phyloP scores from a whole-genome alignment of 179 eudicot species.

The Silene noctiflora region DNA sequence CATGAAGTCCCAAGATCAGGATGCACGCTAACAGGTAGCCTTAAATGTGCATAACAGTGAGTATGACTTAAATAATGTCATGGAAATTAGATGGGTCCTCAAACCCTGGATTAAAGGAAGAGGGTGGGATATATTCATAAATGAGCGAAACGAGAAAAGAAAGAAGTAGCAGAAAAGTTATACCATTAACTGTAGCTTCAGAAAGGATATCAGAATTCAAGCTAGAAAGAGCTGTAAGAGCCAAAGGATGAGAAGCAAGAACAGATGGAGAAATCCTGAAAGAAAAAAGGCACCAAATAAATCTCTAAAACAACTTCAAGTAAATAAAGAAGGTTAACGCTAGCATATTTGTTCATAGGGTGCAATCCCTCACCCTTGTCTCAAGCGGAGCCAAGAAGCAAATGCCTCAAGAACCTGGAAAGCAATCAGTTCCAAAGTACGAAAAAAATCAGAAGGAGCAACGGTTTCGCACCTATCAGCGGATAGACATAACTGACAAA shows the following conservation, averaged over 20 bases:
- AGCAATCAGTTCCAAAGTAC: slow-evolving; percentile 17
- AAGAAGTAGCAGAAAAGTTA: background rate
- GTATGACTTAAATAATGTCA: background rate
- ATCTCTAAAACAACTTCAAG: slow-evolving; percentile 12
- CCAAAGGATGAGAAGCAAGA: slow-evolving; percentile 89
- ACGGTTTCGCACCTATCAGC: slow-evolving; percentile 12
- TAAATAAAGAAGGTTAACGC: slow-evolving; percentile 3
- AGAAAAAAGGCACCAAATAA: slow-evolving; percentile 19
- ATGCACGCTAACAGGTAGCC: background rate
- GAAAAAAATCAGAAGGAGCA: slow-evolving; percentile 18
- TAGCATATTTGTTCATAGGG: slow-evolving; percentile 6
- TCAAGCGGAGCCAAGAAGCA: slow-evolving; percentile 97
- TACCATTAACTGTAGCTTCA: slow-evolving; percentile 98
- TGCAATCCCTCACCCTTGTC: slow-evolving; percentile 64
- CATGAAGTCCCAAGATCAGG: background rate
- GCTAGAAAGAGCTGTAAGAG: slow-evolving; percentile 81
- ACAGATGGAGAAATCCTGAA: slow-evolving; percentile 79
- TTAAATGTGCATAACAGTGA: slow-evolving; percentile 5
- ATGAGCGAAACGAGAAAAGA: background rate
- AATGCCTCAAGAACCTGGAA: slow-evolving; percentile 96
- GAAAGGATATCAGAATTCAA: slow-evolving; percentile 70
- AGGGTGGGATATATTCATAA: background rate
- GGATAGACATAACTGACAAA: background rate
- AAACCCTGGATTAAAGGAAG: background rate
- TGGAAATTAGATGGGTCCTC: background rate